Evolutionary conservation across 2,329 filamentous ascomycete species (phyloP), one percentile per base, ranked within the genome.

Genomic region (Ceratocystis eucalypticola): DNA sequence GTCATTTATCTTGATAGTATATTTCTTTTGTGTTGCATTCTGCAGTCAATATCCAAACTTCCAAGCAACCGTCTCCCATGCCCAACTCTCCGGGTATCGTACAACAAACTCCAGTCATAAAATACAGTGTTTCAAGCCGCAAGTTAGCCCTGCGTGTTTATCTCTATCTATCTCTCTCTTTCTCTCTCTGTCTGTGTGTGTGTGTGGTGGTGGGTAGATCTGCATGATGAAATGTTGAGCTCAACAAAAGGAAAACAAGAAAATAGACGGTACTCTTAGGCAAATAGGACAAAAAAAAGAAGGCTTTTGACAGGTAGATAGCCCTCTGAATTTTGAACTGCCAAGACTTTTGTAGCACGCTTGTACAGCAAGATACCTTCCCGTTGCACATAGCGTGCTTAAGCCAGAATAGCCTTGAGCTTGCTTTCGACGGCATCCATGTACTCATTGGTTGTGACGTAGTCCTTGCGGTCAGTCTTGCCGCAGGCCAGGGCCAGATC

Each of bases 401-500:
- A 65, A 48, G 65, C 53, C 72, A 96, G 80, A 71, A 85, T 85
- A 70, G 80, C 79, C 85, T 93, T 92, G 79, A 99, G 82, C 74
- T 91, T 82, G 78, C 85, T 87, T 86, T 97, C 93, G 63, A 97
- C 93, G 50, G 93, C 93, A 74, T 88, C 84, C 74, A 99, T 80
- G 80, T 97, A 99, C 80, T 96, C 88, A 71, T 82, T 84, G 67
- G 93, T 97, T 65, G 91, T 96, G 71, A 96, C 94, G 79, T 92
- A 97, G 74, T 90, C 87, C 72, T 84, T 84, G 71, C 89, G 84
- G 69, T 84, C 87, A 72, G 88, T 91, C 82, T 92, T 92, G 73
- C 94, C 94, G 76, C 89, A 94, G 62, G 92, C 89, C 68, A 97
- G 84, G n/a, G 94, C 94, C 72, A 99, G 79, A 78, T 99, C 94